Evolutionary conservation across 148 eudicot species (phyloP).

Genomic region (Arctostaphylos glauca): DNA sequence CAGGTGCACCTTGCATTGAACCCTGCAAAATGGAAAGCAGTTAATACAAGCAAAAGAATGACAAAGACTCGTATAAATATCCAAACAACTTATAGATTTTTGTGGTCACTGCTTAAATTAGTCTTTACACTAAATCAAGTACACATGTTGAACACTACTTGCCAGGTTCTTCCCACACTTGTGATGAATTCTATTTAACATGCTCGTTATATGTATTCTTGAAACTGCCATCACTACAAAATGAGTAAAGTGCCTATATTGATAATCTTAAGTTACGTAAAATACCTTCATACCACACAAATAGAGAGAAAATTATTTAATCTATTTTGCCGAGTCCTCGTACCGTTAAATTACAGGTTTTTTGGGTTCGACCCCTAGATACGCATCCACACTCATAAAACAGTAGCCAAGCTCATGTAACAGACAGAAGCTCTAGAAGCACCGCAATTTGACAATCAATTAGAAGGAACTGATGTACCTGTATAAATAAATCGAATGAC

Average conservation of each 20-base stretch:
- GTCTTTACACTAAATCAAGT: not conserved
- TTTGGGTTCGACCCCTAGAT: not conserved
- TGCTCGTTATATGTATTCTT: not conserved
- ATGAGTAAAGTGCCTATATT: not conserved
- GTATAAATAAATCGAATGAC: slow-evolving; percentile 45
- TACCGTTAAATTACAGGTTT: not conserved
- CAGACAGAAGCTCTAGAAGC: not conserved
- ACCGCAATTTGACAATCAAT: not conserved
- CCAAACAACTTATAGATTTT: not conserved
- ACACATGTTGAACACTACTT: not conserved
- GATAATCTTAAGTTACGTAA: too few relatives aligned
- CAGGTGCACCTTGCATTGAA: slow-evolving; percentile 37
- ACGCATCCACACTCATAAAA: not conserved
- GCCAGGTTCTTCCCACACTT: not conserved
- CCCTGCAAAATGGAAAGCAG: slow-evolving; percentile 41
- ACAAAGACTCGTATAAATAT: not conserved
- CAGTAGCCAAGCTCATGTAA: not conserved
- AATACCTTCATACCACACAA: not conserved
- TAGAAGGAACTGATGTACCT: slow-evolving; percentile 38
- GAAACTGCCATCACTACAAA: not conserved
- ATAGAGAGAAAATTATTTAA: not conserved
- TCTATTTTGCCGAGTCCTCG: not conserved
- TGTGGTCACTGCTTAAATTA: too few relatives aligned
- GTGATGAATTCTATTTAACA: not conserved
- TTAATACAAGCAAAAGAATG: not conserved